These are phyloP conservation scores for Goffeauzyma gilvescens DNA, from an alignment of 768 basidiomycete species.

Conservation along the genomic window DNA sequence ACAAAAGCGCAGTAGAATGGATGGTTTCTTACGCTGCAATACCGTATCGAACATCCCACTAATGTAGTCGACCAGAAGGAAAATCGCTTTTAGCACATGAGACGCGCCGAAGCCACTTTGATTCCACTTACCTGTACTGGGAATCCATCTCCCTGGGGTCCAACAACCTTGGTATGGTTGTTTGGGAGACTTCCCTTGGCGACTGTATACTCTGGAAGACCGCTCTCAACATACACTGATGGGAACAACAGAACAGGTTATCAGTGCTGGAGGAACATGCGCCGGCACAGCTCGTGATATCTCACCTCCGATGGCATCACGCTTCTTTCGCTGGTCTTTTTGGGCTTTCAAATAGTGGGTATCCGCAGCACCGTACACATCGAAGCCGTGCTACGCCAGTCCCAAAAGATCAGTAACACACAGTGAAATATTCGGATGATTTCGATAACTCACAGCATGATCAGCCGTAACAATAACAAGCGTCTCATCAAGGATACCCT, in stretches of 20 bases:
- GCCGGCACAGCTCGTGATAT: too few species aligned
- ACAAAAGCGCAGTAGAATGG: neutral
- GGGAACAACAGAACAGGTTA: too few species aligned
- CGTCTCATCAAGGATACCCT: conserved; percentile 32
- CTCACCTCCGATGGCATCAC: conserved; percentile 32
- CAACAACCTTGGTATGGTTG: conserved; percentile 23
- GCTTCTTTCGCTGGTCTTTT: conserved; percentile 25
- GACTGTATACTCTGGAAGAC: conserved; percentile 32
- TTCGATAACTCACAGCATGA: conserved; percentile 16
- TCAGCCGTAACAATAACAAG: conserved; percentile 32
- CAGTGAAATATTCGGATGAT: conserved; percentile 9
- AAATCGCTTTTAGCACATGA: too few species aligned
- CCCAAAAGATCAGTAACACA: conserved; percentile 4
- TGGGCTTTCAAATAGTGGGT: conserved; percentile 27
- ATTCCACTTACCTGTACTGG: too few species aligned
- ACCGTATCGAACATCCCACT: conserved; percentile 34
- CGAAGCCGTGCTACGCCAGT: conserved; percentile 12
- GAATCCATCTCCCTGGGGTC: conserved; percentile 24
- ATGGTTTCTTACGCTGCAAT: conserved; percentile 13
- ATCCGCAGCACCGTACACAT: conserved; percentile 32
- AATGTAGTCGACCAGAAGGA: too few species aligned
- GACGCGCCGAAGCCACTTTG: too few species aligned
- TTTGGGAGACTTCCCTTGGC: conserved; percentile 16
- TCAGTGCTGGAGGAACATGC: too few species aligned
- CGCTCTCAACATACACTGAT: too few species aligned